Conservation (phyloP, 208 protist genomes). For the Herpetomonas samuelpessoai region DNA sequence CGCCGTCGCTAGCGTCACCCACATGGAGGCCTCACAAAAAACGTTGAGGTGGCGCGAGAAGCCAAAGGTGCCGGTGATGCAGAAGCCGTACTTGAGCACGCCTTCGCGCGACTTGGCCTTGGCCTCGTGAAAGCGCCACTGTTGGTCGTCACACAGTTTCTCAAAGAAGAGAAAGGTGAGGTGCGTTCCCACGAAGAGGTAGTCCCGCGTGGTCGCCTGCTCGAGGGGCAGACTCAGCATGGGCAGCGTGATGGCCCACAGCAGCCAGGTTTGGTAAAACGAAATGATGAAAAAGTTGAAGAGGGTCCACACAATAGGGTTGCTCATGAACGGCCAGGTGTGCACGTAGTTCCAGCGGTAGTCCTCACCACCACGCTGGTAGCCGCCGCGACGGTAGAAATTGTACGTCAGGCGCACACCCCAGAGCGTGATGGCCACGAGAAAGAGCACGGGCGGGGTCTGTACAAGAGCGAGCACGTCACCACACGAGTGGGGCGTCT, state of each 20-base stretch:
- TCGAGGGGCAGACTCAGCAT: constrained; percentile 36
- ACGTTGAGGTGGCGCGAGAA: constrained; percentile 78
- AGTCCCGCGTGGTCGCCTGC: constrained; percentile 23
- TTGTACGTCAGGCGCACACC: constrained; percentile 73
- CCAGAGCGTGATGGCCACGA: constrained; percentile 57
- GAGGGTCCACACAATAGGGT: constrained; percentile 42
- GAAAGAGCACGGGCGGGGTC: constrained; percentile 33
- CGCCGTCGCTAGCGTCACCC: constrained; percentile 48
- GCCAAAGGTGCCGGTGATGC: constrained; percentile 69
- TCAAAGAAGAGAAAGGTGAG: constrained; percentile 45
- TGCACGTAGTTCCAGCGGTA: constrained; percentile 74
- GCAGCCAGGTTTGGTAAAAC: constrained; percentile 57
- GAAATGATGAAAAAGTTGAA: constrained; percentile 72
- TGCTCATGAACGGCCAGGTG: constrained; percentile 10
- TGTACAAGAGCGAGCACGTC: constrained; percentile 13
- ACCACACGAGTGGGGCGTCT: not conserved
- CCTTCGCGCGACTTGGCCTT: constrained; percentile 23
- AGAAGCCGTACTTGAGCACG: constrained; percentile 54
- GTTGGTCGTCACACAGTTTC: constrained; percentile 64
- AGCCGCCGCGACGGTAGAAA: constrained; percentile 68
- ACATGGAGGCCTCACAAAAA: constrained; percentile 62
- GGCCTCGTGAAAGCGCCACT: constrained; percentile 61
- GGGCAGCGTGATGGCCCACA: constrained; percentile 76
- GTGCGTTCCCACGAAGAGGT: constrained; percentile 26
- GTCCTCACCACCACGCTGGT: constrained; percentile 64